Evolutionary conservation across 257 asterid genomes (phyloP), one percentile per base, ranked within the genome.

Genomic region (Catharanthus roseus): DNA sequence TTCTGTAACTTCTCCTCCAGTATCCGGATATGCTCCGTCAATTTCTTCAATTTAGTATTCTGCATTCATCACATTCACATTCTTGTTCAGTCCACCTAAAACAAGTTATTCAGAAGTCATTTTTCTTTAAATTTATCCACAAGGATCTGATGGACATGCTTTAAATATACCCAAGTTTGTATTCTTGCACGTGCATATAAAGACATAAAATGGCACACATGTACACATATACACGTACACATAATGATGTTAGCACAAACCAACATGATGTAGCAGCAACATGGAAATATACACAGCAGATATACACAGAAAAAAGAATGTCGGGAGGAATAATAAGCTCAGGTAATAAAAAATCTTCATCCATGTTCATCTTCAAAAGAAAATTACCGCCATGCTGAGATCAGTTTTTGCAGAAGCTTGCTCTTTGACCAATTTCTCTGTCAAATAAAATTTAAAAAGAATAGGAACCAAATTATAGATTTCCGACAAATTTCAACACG

Each of bases 371-470:
- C n/a, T 11, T 15, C 5, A 56, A 68, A 41, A 45, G 24, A 55
- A 31, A 36, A 23, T 75, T 89, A 91, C 99, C 91, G 97, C 93
- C 77, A 86, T 69, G 5, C 88, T 91, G 56, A 91, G 92, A 83
- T 95, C 97, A 54, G 85, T 81, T 81, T 81, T 91, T 10, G 96
- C 89, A 50, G 97, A 89, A 79, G 97, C 97, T 82, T 95, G 99
- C 76, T 91, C 97, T 81, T 85, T 88, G 73, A 95, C 92, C 82
- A 95, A 80, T 85, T 91, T 95, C 82, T 95, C 99, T 95, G 86
- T 21, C 19, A 44, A 74, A 51, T 34, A 66, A 64, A 71, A n/a
- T 38, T 38, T 49, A n/a, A 11, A 24, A 39, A 63, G 68, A 41
- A 31, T n/a, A 33, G 42, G 26, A 12, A 19, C 3, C 15, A 49